phyloP scores from a whole-genome alignment of 345 rosid genomes.

The Syzygium grande region DNA sequence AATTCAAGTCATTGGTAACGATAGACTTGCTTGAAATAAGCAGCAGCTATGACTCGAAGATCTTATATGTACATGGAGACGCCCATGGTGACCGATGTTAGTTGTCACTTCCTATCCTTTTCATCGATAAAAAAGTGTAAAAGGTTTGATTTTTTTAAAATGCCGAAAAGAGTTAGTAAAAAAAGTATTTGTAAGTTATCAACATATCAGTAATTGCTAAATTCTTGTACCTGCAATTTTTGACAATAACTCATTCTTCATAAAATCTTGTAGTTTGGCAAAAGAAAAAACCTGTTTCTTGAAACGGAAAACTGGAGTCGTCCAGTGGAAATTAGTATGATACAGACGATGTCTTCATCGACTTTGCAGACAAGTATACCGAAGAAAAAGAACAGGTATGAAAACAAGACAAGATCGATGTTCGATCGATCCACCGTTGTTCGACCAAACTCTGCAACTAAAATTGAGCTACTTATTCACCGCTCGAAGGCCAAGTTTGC shows the following conservation, averaged over 20 bases:
- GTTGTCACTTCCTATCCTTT: fast-evolving
- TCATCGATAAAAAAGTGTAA: neutral
- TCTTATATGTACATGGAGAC: no score
- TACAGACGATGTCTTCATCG: neutral
- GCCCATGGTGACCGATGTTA: no score
- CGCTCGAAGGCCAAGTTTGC: no score
- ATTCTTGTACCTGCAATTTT: neutral
- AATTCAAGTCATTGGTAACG: no score
- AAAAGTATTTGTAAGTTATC: no score
- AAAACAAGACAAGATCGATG: neutral
- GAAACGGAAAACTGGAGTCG: neutral
- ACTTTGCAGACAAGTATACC: neutral
- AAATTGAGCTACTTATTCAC: neutral
- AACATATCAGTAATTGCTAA: neutral
- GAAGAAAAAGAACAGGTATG: neutral
- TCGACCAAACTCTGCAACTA: neutral
- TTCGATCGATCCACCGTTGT: neutral
- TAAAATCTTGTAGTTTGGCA: neutral
- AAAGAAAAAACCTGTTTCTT: neutral
- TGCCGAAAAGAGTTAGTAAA: no score
- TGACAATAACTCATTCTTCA: neutral
- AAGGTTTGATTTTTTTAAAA: neutral
- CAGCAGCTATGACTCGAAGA: neutral
- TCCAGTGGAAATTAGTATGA: neutral
- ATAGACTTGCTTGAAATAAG: neutral